Percentiles rank a stretch among this genome's conserved stretches.
These are phyloP conservation scores for Aspergillus ostianus DNA, from an alignment of 495 filamentous ascomycete genomes.

Conservation along the genomic window DNA sequence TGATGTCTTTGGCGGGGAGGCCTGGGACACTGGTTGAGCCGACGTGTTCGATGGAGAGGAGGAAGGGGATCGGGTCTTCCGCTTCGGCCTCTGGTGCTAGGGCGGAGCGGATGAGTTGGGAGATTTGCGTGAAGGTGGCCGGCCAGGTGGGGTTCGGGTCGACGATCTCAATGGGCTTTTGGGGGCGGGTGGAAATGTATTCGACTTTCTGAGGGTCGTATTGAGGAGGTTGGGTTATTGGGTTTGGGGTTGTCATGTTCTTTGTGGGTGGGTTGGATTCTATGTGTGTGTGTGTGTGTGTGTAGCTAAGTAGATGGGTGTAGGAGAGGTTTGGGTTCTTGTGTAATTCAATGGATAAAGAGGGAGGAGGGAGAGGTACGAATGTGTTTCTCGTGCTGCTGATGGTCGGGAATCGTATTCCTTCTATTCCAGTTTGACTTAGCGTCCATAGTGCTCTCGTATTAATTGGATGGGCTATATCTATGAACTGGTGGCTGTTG, in stretches of 20 bases:
- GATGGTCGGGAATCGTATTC: neutral
- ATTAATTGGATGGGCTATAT: neutral
- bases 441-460: neutral
- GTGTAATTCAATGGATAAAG: too few relatives aligned
- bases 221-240: slow-evolving; percentile 7
- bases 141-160: slow-evolving; percentile 45
- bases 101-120: slow-evolving; percentile 31
- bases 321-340: too few relatives aligned
- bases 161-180: slow-evolving; percentile 33
- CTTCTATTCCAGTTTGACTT: neutral
- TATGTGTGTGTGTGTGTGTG: neutral
- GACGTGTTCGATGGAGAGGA: slow-evolving; percentile 36
- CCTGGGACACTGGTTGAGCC: slow-evolving; percentile 52
- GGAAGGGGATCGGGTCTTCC: slow-evolving; percentile 8
- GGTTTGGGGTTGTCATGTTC: slow-evolving; percentile 5
- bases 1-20: slow-evolving; percentile 47
- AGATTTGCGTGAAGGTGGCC: slow-evolving; percentile 28
- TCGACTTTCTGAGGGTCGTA: slow-evolving; percentile 11
- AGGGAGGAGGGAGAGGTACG: neutral
- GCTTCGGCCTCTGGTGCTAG: slow-evolving; percentile 11
- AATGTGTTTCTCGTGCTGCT: neutral
- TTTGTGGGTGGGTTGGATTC: neutral
- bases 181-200: slow-evolving; percentile 7
- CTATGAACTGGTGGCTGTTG: too few relatives aligned
- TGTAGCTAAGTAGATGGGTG: too few relatives aligned